Evolutionary conservation across 139 green algal genomes (phyloP).

Genomic region (Chlorella sp.): DNA sequence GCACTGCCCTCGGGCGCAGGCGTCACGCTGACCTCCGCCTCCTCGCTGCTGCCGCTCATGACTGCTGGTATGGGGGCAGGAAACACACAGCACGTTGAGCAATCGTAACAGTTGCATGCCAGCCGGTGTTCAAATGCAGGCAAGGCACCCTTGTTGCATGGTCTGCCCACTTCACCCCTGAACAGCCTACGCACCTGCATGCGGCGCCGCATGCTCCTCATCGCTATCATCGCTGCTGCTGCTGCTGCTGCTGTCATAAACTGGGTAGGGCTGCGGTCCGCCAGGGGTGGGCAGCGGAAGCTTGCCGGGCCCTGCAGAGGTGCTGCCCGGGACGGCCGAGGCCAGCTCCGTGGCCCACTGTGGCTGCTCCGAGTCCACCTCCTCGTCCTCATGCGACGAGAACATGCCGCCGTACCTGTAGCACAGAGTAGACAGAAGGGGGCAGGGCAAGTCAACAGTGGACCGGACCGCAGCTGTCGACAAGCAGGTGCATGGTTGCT

Average conservation of each 20-base stretch:
- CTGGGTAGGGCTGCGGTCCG: conserved; percentile 21
- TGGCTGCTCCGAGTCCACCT: conserved; percentile 25
- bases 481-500: too few relatives aligned
- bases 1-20: conserved; percentile 16
- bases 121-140: too few relatives aligned
- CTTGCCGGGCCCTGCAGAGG: conserved; percentile 13
- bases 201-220: neutral
- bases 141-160: too few relatives aligned
- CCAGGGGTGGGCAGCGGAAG: neutral
- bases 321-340: neutral
- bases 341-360: conserved; percentile 45
- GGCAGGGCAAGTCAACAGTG: neutral
- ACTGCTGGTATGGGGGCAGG: too few relatives aligned
- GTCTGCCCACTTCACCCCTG: too few relatives aligned
- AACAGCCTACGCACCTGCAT: neutral
- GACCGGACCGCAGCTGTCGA: too few relatives aligned
- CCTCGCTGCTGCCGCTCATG: conserved; percentile 8
- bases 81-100: too few relatives aligned
- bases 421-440: neutral
- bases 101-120: too few relatives aligned
- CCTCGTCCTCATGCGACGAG: conserved; percentile 38
- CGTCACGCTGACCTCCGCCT: conserved; percentile 31
- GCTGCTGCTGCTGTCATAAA: conserved; percentile 27
- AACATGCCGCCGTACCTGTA: conserved; percentile 40
- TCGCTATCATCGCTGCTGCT: conserved; percentile 21